Evolutionary conservation across 1,139 yeast species (phyloP), one percentile per base, ranked within the genome.

Genomic region (Zygosaccharomyces sapae): DNA sequence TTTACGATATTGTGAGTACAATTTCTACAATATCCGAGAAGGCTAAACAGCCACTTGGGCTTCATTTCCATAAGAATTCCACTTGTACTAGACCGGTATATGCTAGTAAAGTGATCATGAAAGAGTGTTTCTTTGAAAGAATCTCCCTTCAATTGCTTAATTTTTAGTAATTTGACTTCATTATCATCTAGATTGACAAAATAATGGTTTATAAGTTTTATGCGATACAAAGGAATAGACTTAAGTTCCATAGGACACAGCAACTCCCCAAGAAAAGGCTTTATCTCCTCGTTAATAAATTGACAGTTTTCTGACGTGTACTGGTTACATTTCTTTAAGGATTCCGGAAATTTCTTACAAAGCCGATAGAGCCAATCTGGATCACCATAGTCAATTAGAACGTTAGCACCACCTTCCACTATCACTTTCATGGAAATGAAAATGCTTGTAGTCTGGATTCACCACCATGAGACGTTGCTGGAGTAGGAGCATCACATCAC

Each of bases 21-120:
- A 48, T 63, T 64, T 40, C 68, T 53, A 41, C 68, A 63, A 41
- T 54, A 58, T 5, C 38, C 43, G 3, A 48, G 33, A 3, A 50
- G 45, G 29, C 54, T 52, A 40, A 53, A 47, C 9, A 61, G 39
- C 68, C 68, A 63, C 47, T 65, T 65, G 5, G 68, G 68, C 44
- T 65, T 65, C 29, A 63, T 46, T 48, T 65, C 68, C 54, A 63
- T 43, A 3, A 60, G 27, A 5, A 57, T 38, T 1, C 37, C 35
- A 6, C 16, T 10, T 20, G 36, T 33, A 1, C n/a, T 29, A 30
- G 52, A 43, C 2, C 39, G 13, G 38, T 55, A 58, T 4, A 63
- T 20, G 31, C 47, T 55, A n/a, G 63, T 60, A 33, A 54, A 55
- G 43, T 60, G 66, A 44, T 62, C 67, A 13, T 49, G 16, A 12